A percentile compares a stretch with the other conserved stretches of the same genome.
Evolutionary conservation across 805 yeast genomes (phyloP).

Genomic region (Jamesozyma rosinii): DNA sequence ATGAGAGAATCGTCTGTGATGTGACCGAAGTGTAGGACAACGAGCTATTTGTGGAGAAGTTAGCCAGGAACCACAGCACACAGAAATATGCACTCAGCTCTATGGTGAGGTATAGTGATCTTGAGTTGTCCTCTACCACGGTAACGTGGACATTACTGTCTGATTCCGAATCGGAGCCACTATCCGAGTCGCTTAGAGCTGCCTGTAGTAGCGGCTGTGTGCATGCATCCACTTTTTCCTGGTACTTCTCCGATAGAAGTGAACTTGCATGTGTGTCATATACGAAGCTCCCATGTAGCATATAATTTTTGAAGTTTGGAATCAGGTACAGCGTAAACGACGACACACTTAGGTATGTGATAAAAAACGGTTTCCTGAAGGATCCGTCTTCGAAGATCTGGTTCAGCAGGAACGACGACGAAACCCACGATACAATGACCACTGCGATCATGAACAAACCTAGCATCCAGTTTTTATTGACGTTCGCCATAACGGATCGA

Average conservation of each 20-base stretch:
- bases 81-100: constrained; percentile 66
- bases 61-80: constrained; percentile 78
- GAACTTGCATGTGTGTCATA: neutral
- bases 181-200: neutral
- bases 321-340: constrained; percentile 66
- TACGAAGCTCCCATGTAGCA: neutral
- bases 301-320: constrained; percentile 30
- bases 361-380: constrained; percentile 80
- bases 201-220: neutral
- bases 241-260: neutral
- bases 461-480: constrained; percentile 18
- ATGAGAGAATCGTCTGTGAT: constrained; percentile 82
- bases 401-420: constrained; percentile 73
- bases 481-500: neutral
- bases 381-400: constrained; percentile 51
- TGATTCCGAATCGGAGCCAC: neutral
- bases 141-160: no score
- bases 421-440: constrained; percentile 80
- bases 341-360: constrained; percentile 81
- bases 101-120: constrained; percentile 46
- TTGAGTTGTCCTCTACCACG: neutral
- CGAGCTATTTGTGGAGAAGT: constrained; percentile 74
- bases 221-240: neutral
- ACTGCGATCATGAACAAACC: constrained; percentile 64
- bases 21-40: constrained; percentile 81